Evolutionary conservation across 139 green algal species (phyloP).

Genomic region (Tetratostichococcus sp.): DNA sequence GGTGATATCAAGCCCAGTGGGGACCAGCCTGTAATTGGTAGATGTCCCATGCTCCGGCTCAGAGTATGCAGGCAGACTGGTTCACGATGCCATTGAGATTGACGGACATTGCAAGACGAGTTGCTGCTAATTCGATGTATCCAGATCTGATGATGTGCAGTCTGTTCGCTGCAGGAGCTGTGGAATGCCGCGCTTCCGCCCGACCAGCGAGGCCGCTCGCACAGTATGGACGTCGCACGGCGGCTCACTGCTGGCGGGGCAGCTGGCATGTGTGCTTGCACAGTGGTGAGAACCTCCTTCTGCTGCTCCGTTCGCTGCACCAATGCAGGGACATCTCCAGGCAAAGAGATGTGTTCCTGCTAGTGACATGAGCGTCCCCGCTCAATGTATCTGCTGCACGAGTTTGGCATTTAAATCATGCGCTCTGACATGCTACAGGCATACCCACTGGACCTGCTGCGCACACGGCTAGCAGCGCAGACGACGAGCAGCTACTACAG

Average conservation of each 20-base stretch:
- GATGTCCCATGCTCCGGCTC: no score
- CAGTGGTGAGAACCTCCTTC: conserved; percentile 46
- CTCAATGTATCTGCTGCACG: no score
- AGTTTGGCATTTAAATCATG: no score
- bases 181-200: conserved; percentile 21
- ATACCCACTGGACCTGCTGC: conserved; percentile 92
- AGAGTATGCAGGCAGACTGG: no score
- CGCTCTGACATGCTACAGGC: no score
- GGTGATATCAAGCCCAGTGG: neutral
- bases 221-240: conserved; percentile 34
- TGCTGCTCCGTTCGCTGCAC: neutral
- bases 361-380: no score
- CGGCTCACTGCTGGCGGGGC: conserved; percentile 63
- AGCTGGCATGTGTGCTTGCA: conserved; percentile 80
- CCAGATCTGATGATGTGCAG: neutral
- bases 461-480: conserved; percentile 82
- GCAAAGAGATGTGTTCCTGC: no score
- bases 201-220: neutral
- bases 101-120: no score
- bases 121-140: no score
- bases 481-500: conserved; percentile 50
- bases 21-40: no score
- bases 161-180: conserved; percentile 22
- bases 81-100: no score
- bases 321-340: conserved; percentile 52